Base-by-base conservation (phyloP, 2,329 filamentous ascomycete species). In the Hirsutella rhossiliensis region DNA sequence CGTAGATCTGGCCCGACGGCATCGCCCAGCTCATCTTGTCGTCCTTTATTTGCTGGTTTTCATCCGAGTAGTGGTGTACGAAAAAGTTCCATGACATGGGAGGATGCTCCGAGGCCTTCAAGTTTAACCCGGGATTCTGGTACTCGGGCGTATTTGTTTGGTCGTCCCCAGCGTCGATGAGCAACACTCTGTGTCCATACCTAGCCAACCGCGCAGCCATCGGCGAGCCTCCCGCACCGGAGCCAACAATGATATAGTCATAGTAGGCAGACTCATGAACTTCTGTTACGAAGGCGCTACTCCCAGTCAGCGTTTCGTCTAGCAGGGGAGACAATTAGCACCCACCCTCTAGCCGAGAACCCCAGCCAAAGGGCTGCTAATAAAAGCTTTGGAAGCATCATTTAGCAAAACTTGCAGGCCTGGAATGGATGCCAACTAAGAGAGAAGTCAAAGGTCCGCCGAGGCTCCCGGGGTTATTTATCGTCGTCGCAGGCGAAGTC, bases 61-160 rank as follows among this genome's bases (percentile, higher is more conserved):
- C 60, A 47, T 80, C 68, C 8, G 66, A 62, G 52, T 80, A 82
- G 56, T 82, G 78, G 39, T 68, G 68, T 15, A 80, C 74, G 49
- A 73, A 82, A 59, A 75, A 82, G 56, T 79, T 73, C 78, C 78
- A 82, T 38, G 67, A 62, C 50, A 78, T 66, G n/a, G 68, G 65
- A 19, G 65, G 64, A 46, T 79, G 71, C 52, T 80, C 73, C 11
- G 73, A 76, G 1, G 72, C 68, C 11, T 31, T 30, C n/a, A 44
- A 44, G 39, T 43, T 68, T 12, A 41, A 15, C 1, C 72, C 69
- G 7, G 78, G 76, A 5, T 78, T 67, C 7, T 41, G 4, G 13
- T 41, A 41, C 13, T 34, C 11, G 11, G 19, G 23, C 7, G 17
- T 32, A 4, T 71, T 67, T 48, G 76, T 71, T 50, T 78, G 69